Conservation (phyloP, 352 stramenopile genomes). For the Pythium biforme region DNA sequence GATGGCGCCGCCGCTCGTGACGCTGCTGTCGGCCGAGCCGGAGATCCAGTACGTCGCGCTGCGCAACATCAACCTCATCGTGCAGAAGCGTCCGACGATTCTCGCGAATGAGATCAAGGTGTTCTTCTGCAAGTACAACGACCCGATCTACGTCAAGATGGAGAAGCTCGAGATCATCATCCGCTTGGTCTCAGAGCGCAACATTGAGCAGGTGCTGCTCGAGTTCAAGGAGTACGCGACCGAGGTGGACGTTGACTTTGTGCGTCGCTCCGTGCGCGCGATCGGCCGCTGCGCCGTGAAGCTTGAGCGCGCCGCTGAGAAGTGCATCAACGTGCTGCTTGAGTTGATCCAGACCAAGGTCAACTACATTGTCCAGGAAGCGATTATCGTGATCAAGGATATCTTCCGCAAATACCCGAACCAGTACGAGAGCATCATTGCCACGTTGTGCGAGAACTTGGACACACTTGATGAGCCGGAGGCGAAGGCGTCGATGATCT, state of each 20-base stretch:
- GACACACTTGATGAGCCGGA: constrained; percentile 99
- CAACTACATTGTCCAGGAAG: constrained; percentile 99
- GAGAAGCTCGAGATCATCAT: constrained; percentile 99
- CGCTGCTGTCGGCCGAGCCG: constrained; percentile 96
- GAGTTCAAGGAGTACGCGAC: constrained; percentile 99
- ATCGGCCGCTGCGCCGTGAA: constrained; percentile 98
- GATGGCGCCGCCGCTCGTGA: constrained; percentile 98
- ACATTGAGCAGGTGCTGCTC: constrained; percentile 98
- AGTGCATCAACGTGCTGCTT: constrained; percentile 98
- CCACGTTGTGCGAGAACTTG: constrained; percentile 98
- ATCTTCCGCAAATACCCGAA: constrained; percentile 99
- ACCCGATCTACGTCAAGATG: constrained; percentile 97
- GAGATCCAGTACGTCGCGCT: constrained; percentile 99
- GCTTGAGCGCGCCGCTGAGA: constrained; percentile 96
- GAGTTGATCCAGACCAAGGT: constrained; percentile 99
- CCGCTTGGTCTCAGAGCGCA: constrained; percentile 96
- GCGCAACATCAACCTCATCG: constrained; percentile 99
- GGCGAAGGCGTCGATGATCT: constrained; percentile 99
- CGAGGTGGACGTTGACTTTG: constrained; percentile 99
- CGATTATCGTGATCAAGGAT: constrained; percentile 99
- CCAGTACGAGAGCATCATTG: constrained; percentile 99
- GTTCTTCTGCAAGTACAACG: constrained; percentile 99
- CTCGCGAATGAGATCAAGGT: constrained; percentile 95
- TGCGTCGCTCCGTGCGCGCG: constrained; percentile 95
- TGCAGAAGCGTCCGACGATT: constrained; percentile 96